Evolutionary conservation across 2,329 filamentous ascomycete species (phyloP), one percentile per base, ranked within the genome.

Genomic region (Nigrospora sphaerica): DNA sequence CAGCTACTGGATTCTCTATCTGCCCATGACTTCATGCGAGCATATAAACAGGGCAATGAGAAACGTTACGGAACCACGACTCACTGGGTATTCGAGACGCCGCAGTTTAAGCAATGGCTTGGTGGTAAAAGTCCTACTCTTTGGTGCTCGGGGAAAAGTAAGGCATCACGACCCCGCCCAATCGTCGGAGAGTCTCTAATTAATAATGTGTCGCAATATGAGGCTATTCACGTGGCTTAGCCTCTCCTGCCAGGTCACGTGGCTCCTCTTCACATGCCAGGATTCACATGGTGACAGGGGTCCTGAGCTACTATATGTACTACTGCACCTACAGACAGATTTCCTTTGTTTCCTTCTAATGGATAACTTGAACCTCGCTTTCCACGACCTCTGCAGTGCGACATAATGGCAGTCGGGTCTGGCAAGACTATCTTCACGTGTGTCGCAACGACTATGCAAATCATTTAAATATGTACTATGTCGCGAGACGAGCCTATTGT

Each of bases 121-220:
- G 14, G 48, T 1, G 50, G 46, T 6, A 34, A 38, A 2, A 44
- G 38, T 1, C 40, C 54, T 2, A 32, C 54, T 1, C 40, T 65
- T 0, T 65, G 59, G 62, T 62, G 56, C 32, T 60, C 52, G 2
- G 62, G 62, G 0, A 65, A 62, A 35, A 61, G 61, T 63, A 35
- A 49, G 57, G 51, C 31, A 44, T 42, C 6, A 12, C 14, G 9
- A 14, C 6, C 12, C 3, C n/a, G 1, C 16, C 3, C 2, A 14
- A 11, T 12, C 18, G 14, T 38, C 5, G 9, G 23, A 14, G 9
- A 39, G 19, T 14, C 16, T 2, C 18, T 39, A 4, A 39, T n/a
- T 1, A 6, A 32, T 48, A 2, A 5, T 6, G n/a, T n/a, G n/a
- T n/a, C n/a, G n/a, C n/a, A n/a, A n/a, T n/a, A n/a, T n/a, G n/a